Evolutionary conservation across 352 stramenopile genomes (phyloP).

Genomic region (Pythium oligandrum): DNA sequence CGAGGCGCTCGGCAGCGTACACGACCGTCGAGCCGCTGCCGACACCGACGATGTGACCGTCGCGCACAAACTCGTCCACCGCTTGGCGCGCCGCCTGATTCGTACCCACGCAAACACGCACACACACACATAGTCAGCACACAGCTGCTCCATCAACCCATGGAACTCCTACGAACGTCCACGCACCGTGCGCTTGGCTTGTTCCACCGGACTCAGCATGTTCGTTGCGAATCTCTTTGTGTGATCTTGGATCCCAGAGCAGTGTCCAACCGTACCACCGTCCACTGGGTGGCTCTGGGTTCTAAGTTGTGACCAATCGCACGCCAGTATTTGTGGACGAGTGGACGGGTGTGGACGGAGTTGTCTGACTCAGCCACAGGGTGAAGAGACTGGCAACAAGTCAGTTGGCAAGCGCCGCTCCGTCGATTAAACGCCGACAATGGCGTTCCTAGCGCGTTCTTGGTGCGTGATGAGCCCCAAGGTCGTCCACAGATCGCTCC

Average conservation of each 20-base stretch:
- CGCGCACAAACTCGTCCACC: slow-evolving; percentile 91
- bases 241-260: background rate
- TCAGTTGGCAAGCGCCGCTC: too few species aligned
- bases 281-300: too few species aligned
- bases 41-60: slow-evolving; percentile 96
- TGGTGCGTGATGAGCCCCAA: too few species aligned
- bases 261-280: too few species aligned
- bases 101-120: slow-evolving; percentile 3
- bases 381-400: too few species aligned
- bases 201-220: slow-evolving; percentile 57
- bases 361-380: too few species aligned
- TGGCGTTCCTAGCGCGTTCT: too few species aligned
- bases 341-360: too few species aligned
- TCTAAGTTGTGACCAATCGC: too few species aligned
- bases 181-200: slow-evolving; percentile 69
- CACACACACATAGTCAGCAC: background rate
- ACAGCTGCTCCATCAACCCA: background rate
- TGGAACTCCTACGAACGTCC: background rate
- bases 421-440: too few species aligned
- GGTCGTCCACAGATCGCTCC: too few species aligned
- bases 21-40: slow-evolving; percentile 98
- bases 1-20: slow-evolving; percentile 96
- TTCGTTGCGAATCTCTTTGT: background rate
- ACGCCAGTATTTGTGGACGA: too few species aligned
- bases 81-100: slow-evolving; percentile 69